Conservation (phyloP, 164 flowering plant genomes). For the Tetrastigma voinierianum region DNA sequence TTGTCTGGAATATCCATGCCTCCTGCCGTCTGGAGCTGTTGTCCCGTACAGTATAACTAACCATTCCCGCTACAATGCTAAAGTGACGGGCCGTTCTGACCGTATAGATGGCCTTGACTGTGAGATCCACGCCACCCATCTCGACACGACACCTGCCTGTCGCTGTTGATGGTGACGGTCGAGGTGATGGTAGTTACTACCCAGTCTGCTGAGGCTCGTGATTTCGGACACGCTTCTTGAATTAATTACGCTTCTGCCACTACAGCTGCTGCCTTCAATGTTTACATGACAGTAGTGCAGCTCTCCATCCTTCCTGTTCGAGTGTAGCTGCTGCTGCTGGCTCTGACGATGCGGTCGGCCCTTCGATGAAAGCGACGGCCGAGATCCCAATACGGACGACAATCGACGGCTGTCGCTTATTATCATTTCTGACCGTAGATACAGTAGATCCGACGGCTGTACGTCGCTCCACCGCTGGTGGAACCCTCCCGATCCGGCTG, state of each 20-base stretch:
- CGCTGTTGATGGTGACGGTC: slow-evolving; percentile 3
- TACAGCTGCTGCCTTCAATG: background rate
- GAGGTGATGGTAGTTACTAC: background rate
- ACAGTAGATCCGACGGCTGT: slow-evolving; percentile 65
- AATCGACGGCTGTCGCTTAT: slow-evolving; percentile 40
- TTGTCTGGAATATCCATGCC: too few species aligned
- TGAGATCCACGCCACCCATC: slow-evolving; percentile 42
- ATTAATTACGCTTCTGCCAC: slow-evolving; percentile 63
- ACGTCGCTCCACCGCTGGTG: slow-evolving; percentile 78
- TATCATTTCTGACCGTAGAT: slow-evolving; percentile 71
- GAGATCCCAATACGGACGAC: slow-evolving; percentile 14
- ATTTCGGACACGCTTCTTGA: slow-evolving; percentile 81
- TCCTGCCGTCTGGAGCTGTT: too few species aligned
- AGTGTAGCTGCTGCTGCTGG: slow-evolving; percentile 3
- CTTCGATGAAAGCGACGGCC: slow-evolving; percentile 10
- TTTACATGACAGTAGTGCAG: background rate
- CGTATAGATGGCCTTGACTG: slow-evolving; percentile 11
- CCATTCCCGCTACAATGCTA: too few species aligned
- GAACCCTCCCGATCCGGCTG: slow-evolving; percentile 9
- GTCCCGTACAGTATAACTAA: too few species aligned
- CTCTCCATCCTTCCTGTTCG: background rate
- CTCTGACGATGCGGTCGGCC: slow-evolving; percentile 1
- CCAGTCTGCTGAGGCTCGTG: slow-evolving; percentile 61
- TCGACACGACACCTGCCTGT: slow-evolving; percentile 28
- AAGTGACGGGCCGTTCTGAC: background rate